A percentile compares a stretch with the other conserved stretches of the same genome.
These are phyloP conservation scores for Fraxinus velutina DNA, from an alignment of 305 asterid genomes.

Conservation along the genomic window DNA sequence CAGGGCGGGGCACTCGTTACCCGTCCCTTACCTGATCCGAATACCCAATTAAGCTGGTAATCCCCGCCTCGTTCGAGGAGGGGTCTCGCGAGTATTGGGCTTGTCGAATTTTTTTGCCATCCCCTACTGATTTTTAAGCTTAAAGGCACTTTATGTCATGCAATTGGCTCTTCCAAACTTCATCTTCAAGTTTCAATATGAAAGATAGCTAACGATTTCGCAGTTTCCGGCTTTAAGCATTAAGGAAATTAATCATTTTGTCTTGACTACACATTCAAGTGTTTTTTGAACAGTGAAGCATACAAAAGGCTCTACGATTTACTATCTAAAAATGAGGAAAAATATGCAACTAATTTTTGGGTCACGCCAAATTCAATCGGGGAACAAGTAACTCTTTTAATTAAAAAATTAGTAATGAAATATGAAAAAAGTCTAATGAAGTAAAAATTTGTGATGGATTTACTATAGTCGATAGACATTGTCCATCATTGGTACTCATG, in stretches of 20 bases:
- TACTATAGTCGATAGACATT: not conserved
- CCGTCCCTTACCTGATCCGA: too few relatives aligned
- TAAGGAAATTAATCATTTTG: not conserved
- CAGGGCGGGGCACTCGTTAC: too few relatives aligned
- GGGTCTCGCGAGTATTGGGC: too few relatives aligned
- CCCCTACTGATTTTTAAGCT: not conserved
- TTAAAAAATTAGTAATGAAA: not conserved
- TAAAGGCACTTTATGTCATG: not conserved
- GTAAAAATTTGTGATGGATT: not conserved
- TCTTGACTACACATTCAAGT: not conserved
- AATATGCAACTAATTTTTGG: too few relatives aligned
- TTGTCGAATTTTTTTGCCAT: too few relatives aligned
- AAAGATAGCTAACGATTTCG: not conserved
- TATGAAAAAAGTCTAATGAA: too few relatives aligned
- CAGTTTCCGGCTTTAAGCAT: not conserved
- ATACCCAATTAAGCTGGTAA: too few relatives aligned
- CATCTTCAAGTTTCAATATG: not conserved
- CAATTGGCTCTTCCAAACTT: not conserved
- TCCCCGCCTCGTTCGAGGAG: too few relatives aligned
- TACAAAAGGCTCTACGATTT: too few relatives aligned
- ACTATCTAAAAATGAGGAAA: not conserved
- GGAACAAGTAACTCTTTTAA: too few relatives aligned
- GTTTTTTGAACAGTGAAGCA: not conserved
- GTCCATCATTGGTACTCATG: not conserved
- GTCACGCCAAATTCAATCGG: not conserved